Evolutionary conservation across 2,329 filamentous ascomycete species (phyloP), one percentile per base, ranked within the genome.

Genomic region (Pseudopithomyces chartarum): DNA sequence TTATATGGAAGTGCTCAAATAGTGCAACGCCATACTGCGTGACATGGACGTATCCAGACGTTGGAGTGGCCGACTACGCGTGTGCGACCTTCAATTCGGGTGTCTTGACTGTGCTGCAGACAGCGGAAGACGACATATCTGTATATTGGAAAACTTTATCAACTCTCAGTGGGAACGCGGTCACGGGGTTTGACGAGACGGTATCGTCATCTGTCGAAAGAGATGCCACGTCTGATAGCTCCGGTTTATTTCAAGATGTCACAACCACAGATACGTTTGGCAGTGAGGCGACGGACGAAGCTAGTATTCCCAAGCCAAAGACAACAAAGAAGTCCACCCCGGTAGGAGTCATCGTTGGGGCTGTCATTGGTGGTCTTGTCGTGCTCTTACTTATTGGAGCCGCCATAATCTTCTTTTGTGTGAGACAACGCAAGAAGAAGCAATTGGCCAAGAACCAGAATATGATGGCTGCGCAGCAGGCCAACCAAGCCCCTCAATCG

Each of bases 11-110:
- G 36, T 71, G 69, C 45, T 62, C 67, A 2, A 49, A 62, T 22
- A 20, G 38, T 1, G 32, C 44, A 1, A 29, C 55, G 1, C 68
- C 65, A 5, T 70, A 65, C 59, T 73, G 69, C 52, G 60, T 67
- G 6, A 68, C 69, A 13, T 71, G 68, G 68, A 66, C 62, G 6
- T 73, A 69, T 54, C 57, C 66, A 2, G 49, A 36, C 15, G 60
- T 66, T 26, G 50, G 59, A 0, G 42, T 69, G 2, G 44, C 53
- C 29, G 67, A 69, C 34, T 71, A 65, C 34, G 69, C 67, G 10
- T 73, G 68, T 43, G 59, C 57, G 19, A 56, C 58, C 13, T 55
- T 53, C 2, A 49, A 44, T 13, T 57, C 52, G 15, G 56, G 52
- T 2, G 45, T 62, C n/a, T 58, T 62, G 22, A 70, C 65, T 2